These are phyloP conservation scores for Lactarius deliciosus DNA, from an alignment of 768 basidiomycete species.

Conservation along the genomic window DNA sequence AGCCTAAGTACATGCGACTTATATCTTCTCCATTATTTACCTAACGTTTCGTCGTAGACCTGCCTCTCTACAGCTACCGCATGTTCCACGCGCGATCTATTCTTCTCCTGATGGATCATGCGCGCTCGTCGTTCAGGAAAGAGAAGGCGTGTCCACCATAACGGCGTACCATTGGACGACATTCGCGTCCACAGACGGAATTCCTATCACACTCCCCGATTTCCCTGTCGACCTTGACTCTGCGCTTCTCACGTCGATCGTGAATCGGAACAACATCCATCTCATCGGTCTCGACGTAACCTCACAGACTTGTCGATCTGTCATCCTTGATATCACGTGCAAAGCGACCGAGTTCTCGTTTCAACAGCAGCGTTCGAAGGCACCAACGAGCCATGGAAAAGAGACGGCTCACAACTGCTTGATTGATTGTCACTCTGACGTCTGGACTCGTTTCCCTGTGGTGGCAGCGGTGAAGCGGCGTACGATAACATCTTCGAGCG, in stretches of 20 bases:
- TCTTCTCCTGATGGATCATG: constrained; percentile 59
- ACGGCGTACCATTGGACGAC: constrained; percentile 56
- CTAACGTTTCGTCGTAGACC: constrained; percentile 37
- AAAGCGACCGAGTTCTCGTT: constrained; percentile 59
- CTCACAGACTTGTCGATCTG: constrained; percentile 40
- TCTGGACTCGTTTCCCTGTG: constrained; percentile 22
- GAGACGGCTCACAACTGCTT: constrained; percentile 42
- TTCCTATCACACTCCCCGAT: constrained; percentile 37
- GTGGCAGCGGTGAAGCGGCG: constrained; percentile 13
- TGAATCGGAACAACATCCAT: constrained; percentile 44
- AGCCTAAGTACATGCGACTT: constrained; percentile 45
- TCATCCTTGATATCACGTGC: constrained; percentile 51
- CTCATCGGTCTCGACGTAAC: constrained; percentile 42
- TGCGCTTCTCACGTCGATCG: constrained; percentile 47
- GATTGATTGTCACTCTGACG: constrained; percentile 16
- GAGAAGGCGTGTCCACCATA: constrained; percentile 24
- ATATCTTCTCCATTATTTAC: not conserved
- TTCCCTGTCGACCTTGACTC: constrained; percentile 29
- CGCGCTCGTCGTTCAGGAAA: constrained; percentile 40
- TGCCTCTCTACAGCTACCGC: constrained; percentile 42
- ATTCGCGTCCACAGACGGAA: constrained; percentile 52
- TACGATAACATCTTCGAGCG: constrained; percentile 25
- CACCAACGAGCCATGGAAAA: constrained; percentile 23
- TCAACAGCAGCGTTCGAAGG: constrained; percentile 42
- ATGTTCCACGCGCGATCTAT: constrained; percentile 38